These are phyloP conservation scores for Colletotrichum agaves DNA, from an alignment of 2,329 filamentous ascomycete species.

Conservation along the genomic window DNA sequence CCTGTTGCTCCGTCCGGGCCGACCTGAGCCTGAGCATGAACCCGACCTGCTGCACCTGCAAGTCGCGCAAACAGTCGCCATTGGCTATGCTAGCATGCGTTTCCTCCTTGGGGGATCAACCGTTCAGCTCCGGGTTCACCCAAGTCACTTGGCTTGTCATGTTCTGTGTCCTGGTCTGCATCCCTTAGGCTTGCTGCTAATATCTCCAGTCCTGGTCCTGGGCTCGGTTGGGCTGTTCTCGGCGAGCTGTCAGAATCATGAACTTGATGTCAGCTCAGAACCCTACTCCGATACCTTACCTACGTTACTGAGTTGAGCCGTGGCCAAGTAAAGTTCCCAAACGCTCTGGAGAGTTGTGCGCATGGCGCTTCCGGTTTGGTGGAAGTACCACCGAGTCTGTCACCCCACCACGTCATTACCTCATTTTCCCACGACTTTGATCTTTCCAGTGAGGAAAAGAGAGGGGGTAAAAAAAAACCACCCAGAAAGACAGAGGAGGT, in stretches of 20 bases:
- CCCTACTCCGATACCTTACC: neutral
- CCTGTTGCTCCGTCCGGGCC: conserved; percentile 24
- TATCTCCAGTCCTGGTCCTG: neutral
- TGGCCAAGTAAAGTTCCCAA: neutral
- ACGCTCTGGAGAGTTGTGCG: neutral
- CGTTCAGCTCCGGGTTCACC: neutral
- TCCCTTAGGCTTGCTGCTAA: neutral
- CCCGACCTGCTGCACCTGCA: neutral
- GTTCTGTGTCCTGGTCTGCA: neutral
- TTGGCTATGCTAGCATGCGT: neutral
- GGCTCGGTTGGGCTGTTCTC: conserved; percentile 22
- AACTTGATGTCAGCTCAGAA: conserved; percentile 2
- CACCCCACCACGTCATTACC: conserved; percentile 34
- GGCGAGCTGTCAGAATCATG: conserved; percentile 28
- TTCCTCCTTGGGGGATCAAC: neutral
- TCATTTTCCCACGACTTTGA: conserved; percentile 10
- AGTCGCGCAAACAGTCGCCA: neutral
- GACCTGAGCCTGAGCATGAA: neutral
- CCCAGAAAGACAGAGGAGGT: too few species aligned
- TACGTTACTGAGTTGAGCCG: neutral
- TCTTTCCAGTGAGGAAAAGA: neutral
- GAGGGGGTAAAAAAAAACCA: too few species aligned
- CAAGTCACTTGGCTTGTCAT: neutral
- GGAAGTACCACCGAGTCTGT: conserved; percentile 25
- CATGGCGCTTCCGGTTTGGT: neutral